A percentile compares a stretch with the other conserved stretches of the same genome.
Evolutionary conservation across 2,329 filamentous ascomycete genomes (phyloP).

Genomic region (Fusarium anthophilum): DNA sequence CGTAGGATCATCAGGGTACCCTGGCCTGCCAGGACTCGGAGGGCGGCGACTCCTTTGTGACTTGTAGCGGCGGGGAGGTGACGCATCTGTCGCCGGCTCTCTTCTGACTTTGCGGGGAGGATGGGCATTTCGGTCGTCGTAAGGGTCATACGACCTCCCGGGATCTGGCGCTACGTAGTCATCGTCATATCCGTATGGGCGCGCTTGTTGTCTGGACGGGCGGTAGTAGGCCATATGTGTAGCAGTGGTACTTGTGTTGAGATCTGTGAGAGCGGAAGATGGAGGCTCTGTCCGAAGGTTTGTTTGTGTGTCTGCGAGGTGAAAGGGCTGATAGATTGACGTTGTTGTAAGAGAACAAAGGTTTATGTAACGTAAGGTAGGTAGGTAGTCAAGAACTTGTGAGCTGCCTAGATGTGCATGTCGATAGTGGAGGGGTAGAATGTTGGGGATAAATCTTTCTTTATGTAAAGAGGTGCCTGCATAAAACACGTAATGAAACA

Average conservation of each 20-base stretch:
- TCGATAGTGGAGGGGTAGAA: conserved; percentile 12
- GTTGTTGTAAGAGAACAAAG: neutral
- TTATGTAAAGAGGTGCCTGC: conserved; percentile 29
- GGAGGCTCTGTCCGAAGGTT: neutral
- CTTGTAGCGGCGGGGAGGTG: conserved; percentile 38
- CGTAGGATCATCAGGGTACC: conserved; percentile 27
- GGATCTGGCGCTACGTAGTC: conserved; percentile 36
- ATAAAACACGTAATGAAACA: conserved; percentile 7
- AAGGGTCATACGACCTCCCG: conserved; percentile 32
- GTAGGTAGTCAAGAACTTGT: neutral
- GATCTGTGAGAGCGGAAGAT: neutral
- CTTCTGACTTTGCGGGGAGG: conserved; percentile 21
- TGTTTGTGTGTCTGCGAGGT: neutral
- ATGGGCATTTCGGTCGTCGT: conserved; percentile 21
- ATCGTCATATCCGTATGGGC: conserved; percentile 39
- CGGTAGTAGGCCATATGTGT: conserved; percentile 40
- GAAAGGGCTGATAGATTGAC: neutral
- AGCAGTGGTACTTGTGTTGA: neutral
- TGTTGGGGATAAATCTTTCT: conserved; percentile 25
- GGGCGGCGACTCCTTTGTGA: conserved; percentile 35
- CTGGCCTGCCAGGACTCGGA: conserved; percentile 26
- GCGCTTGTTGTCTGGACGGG: conserved; percentile 37
- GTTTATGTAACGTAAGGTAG: neutral
- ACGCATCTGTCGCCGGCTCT: conserved; percentile 6
- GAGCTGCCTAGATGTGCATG: conserved; percentile 4